phyloP scores from a whole-genome alignment of 441 rosid species.

The Flueggea neowawraea region DNA sequence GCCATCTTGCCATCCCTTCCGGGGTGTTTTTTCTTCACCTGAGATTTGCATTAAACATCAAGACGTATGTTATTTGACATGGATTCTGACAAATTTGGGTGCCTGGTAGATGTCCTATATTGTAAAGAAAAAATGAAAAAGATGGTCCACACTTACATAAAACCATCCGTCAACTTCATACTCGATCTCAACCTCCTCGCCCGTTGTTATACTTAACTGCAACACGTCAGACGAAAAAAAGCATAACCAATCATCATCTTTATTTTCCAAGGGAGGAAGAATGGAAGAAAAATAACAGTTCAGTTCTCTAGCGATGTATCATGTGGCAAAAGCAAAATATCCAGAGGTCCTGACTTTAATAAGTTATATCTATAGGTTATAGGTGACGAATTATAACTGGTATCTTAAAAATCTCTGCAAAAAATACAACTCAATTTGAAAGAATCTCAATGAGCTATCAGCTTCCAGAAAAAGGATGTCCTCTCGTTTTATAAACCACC shows the following conservation, averaged over 20 bases:
- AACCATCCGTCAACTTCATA: conserved; percentile 99
- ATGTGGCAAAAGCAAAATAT: neutral
- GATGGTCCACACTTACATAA: conserved; percentile 61
- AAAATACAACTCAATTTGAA: neutral
- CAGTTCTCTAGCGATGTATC: neutral
- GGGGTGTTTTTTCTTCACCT: conserved; percentile 98
- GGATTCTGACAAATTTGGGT: neutral
- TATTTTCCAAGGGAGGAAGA: neutral
- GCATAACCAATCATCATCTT: conserved; percentile 1
- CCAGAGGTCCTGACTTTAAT: too few relatives aligned
- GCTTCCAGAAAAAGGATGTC: neutral
- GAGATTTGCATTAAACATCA: conserved; percentile 13
- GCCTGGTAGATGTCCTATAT: too few relatives aligned
- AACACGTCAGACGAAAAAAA: conserved; percentile 9
- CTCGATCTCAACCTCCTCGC: conserved; percentile 93
- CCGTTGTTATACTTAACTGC: conserved; percentile 94
- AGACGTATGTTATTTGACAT: too few relatives aligned
- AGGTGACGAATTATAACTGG: neutral
- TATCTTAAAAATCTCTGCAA: neutral
- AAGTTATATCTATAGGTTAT: too few relatives aligned
- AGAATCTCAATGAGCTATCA: neutral
- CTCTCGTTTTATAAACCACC: neutral
- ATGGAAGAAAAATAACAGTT: neutral
- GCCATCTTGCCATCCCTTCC: conserved; percentile 99
- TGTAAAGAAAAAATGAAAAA: neutral